Base-by-base conservation (phyloP, 805 yeast genomes). In the Monosporozyma unispora region DNA sequence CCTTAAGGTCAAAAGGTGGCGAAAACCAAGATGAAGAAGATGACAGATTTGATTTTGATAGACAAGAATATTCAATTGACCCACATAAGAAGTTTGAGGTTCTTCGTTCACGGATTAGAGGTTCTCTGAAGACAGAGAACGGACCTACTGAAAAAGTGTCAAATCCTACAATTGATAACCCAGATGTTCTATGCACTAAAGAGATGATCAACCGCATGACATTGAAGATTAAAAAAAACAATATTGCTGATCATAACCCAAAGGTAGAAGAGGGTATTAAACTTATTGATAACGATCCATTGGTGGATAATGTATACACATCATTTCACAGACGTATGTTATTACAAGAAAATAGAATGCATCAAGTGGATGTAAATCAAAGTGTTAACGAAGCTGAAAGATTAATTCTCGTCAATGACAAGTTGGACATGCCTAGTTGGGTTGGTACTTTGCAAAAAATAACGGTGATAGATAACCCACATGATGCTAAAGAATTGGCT, bases 261-360 rank as follows among this genome's bases (percentile, higher is more conserved):
- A 27, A 31, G n/a, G 25, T 8, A 8, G n/a, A 25, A 1, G 12
- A 8, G 18, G 14, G 8, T n/a, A 25, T 4, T 25, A 8, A 25
- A 25, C 4, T 25, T 25, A 8, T 25, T 12, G 7, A 4, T 9
- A 28, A 18, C 31, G 82, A 78, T 56, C 78, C 80, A 4, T 65
- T 85, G 45, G 56, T 63, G 1, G 84, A 80, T 59, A 55, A 60
- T 0, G 18, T 68, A 12, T 81, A 69, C 59, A 57, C 62, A 28
- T 52, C 68, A 12, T 77, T 73, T 56, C 90, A 84, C 64, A 72
- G 73, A 40, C 71, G 76, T 38, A 78, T 83, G 80, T 78, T 76
- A 53, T 77, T 77, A 49, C 82, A 81, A 47, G 95, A 86, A 62
- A 75, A 74, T 51, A 72, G 78, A 44, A 80, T 82, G 77, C 68